These are phyloP conservation scores for Coemansia sp. DNA, from an alignment of 192 early-diverging fungal genomes.

Conservation along the genomic window DNA sequence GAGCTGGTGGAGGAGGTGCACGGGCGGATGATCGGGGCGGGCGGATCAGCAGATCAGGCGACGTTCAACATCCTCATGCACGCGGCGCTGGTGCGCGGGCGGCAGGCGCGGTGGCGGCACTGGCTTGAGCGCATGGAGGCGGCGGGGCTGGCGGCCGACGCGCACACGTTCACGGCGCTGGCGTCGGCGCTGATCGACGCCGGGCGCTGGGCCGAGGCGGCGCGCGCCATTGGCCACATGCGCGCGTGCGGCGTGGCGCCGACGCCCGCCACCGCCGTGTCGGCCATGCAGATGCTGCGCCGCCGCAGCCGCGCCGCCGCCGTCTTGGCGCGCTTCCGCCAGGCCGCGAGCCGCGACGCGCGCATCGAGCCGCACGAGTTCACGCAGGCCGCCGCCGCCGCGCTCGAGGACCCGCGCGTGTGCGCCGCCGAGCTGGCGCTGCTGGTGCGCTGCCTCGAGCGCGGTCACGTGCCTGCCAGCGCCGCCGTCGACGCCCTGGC, in stretches of 20 bases:
- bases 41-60: slow-evolving; percentile 15
- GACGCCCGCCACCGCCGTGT: slow-evolving; percentile 6
- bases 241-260: slow-evolving; percentile 4
- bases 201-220: slow-evolving; percentile 41
- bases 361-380: slow-evolving; percentile 19
- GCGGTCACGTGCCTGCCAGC: slow-evolving; percentile 23
- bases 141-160: slow-evolving; percentile 15
- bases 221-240: slow-evolving; percentile 20
- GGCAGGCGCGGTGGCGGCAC: slow-evolving; percentile 20
- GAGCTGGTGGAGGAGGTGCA: slow-evolving; percentile 29
- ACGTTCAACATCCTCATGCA: slow-evolving; percentile 48
- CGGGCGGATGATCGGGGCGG: slow-evolving; percentile 23
- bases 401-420: slow-evolving; percentile 17
- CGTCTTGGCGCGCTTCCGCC: slow-evolving; percentile 30
- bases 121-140: slow-evolving; percentile 30
- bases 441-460: slow-evolving; percentile 28
- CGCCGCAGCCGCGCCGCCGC: slow-evolving; percentile 2
- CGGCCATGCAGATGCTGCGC: slow-evolving; percentile 23
- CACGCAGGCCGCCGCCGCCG: slow-evolving; percentile 10
- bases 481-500: slow-evolving; percentile 39
- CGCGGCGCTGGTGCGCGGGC: slow-evolving; percentile 33
- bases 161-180: slow-evolving; percentile 21
- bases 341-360: slow-evolving; percentile 2
- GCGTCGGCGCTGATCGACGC: slow-evolving; percentile 20
- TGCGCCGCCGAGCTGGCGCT: slow-evolving; percentile 43